Evolutionary conservation across 495 filamentous ascomycete genomes (phyloP).

Genomic region (Penicillium silybi): DNA sequence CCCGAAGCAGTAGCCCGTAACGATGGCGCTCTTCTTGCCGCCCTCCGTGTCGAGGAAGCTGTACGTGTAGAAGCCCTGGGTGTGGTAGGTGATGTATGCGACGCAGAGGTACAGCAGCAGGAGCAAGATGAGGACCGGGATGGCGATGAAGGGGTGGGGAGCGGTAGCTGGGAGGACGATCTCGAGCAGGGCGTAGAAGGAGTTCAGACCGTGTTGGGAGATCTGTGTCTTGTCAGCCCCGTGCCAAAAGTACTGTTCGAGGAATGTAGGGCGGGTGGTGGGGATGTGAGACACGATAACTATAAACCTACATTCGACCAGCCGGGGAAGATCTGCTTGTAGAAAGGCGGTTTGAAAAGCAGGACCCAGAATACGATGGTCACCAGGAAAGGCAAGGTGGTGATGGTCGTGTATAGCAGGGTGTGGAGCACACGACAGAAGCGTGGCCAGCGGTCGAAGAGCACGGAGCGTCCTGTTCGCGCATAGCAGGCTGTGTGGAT

Average conservation of each 20-base stretch:
- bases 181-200: slow-evolving; percentile 66
- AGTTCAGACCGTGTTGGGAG: slow-evolving; percentile 72
- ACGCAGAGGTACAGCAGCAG: slow-evolving; percentile 68
- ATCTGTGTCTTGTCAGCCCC: slow-evolving; percentile 35
- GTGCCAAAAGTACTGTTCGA: neutral
- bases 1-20: slow-evolving; percentile 49
- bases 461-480: slow-evolving; percentile 47
- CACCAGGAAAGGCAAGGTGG: slow-evolving; percentile 64
- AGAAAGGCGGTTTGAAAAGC: slow-evolving; percentile 49
- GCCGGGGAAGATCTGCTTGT: slow-evolving; percentile 41
- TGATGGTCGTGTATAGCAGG: slow-evolving; percentile 61
- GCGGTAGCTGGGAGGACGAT: slow-evolving; percentile 59
- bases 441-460: slow-evolving; percentile 59
- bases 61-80: slow-evolving; percentile 72
- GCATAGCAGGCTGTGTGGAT: slow-evolving; percentile 67
- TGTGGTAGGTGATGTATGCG: slow-evolving; percentile 67
- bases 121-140: slow-evolving; percentile 41
- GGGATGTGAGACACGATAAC: neutral
- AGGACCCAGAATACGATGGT: slow-evolving; percentile 54
- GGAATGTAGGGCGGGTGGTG: slow-evolving; percentile 4
- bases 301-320: slow-evolving; percentile 61
- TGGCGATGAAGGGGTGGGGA: slow-evolving; percentile 42
- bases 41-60: slow-evolving; percentile 60
- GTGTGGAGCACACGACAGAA: slow-evolving; percentile 61
- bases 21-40: slow-evolving; percentile 38